Evolutionary conservation across 495 filamentous ascomycete genomes (phyloP).

Genomic region (Cercophora scortea): DNA sequence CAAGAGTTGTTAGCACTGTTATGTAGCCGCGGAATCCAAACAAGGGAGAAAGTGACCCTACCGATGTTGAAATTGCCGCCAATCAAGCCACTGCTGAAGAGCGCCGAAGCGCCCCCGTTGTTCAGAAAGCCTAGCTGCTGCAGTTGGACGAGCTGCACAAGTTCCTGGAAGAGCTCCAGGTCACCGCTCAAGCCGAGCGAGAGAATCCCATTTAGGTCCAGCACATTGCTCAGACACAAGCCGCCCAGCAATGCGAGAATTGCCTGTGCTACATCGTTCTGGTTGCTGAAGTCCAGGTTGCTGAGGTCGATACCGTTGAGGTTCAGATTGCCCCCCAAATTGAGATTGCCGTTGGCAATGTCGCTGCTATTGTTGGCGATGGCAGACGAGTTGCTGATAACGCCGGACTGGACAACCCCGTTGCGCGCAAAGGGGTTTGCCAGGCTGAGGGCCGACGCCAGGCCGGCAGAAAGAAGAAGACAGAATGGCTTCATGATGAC

Average conservation of each 20-base stretch:
- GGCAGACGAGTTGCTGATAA: slow-evolving; percentile 2
- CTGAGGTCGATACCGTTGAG: slow-evolving; percentile 32
- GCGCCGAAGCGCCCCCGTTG: slow-evolving; percentile 22
- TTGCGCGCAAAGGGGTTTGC: background rate
- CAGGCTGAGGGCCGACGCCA: slow-evolving; percentile 21
- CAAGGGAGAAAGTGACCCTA: slow-evolving; percentile 5
- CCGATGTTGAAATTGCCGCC: slow-evolving; percentile 28
- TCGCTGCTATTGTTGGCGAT: background rate
- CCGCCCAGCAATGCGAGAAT: slow-evolving; percentile 24
- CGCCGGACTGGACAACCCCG: background rate
- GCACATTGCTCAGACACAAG: slow-evolving; percentile 27
- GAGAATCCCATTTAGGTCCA: slow-evolving; percentile 21
- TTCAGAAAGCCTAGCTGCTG: slow-evolving; percentile 31
- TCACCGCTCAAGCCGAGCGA: slow-evolving; percentile 25
- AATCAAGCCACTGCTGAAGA: slow-evolving; percentile 28
- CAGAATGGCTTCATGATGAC: slow-evolving; percentile 19
- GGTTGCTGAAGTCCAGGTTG: slow-evolving; percentile 36
- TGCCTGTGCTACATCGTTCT: slow-evolving; percentile 20
- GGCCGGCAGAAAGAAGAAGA: slow-evolving; percentile 20
- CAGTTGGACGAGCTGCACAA: slow-evolving; percentile 34
- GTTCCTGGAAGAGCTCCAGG: slow-evolving; percentile 33
- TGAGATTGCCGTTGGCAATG: background rate
- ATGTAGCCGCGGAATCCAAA: too few relatives aligned
- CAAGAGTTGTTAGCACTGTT: background rate
- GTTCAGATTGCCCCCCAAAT: slow-evolving; percentile 6